Conservation (phyloP, 176 grass and related monocot species). For the Juncus effusus region DNA sequence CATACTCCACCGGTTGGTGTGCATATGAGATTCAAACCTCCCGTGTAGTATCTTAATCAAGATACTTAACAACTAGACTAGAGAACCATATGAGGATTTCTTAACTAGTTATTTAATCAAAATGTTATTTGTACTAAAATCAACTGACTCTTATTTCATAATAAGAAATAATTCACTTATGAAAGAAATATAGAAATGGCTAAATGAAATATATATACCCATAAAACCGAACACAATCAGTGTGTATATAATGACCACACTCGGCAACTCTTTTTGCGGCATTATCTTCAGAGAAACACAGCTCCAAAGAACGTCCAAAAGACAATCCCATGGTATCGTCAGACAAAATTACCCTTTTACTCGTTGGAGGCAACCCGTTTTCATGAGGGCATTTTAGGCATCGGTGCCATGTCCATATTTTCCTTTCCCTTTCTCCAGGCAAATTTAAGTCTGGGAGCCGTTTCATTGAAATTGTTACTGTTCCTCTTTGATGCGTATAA, state of each 20-base stretch:
- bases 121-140: not conserved
- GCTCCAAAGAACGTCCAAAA: constrained; percentile 98
- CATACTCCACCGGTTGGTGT: too few species aligned
- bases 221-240: constrained; percentile 92
- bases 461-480: constrained; percentile 93
- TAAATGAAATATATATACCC: constrained; percentile 40
- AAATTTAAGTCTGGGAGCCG: constrained; percentile 64
- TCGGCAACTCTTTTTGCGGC: constrained; percentile 88
- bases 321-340: constrained; percentile 96
- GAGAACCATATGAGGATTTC: too few species aligned
- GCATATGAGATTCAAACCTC: too few species aligned
- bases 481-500: constrained; percentile 87
- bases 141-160: not conserved
- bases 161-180: not conserved
- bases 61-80: too few species aligned
- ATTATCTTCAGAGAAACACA: constrained; percentile 95
- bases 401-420: constrained; percentile 98
- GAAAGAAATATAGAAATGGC: constrained; percentile 1
- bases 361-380: constrained; percentile 88
- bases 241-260: constrained; percentile 94
- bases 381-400: constrained; percentile 76
- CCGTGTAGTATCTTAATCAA: too few species aligned
- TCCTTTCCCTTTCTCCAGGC: constrained; percentile 73
- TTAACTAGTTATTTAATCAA: too few species aligned
- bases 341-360: constrained; percentile 84